Evolutionary conservation across 495 filamentous ascomycete genomes (phyloP).

Genomic region (Daldinia grandis): DNA sequence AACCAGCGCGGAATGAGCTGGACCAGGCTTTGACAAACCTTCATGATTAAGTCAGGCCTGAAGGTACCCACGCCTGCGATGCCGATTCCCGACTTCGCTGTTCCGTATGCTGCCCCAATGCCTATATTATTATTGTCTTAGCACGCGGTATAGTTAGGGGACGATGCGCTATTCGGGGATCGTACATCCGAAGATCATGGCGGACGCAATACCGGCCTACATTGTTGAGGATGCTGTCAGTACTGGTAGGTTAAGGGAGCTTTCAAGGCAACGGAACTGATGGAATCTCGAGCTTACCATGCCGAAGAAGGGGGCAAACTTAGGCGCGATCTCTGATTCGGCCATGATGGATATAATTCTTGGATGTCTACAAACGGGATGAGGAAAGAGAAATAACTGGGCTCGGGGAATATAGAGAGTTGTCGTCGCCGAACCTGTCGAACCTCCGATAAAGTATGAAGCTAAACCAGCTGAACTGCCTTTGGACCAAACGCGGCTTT

Average conservation of each 20-base stretch:
- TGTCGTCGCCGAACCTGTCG: slow-evolving; percentile 35
- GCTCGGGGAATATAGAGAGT: slow-evolving; percentile 11
- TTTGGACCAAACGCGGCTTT: slow-evolving; percentile 16
- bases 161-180: slow-evolving; percentile 27
- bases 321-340: slow-evolving; percentile 76
- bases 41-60: slow-evolving; percentile 97
- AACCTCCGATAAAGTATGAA: slow-evolving; percentile 26
- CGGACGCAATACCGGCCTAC: slow-evolving; percentile 86
- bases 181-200: slow-evolving; percentile 96
- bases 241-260: slow-evolving; percentile 37
- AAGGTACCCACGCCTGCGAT: slow-evolving; percentile 95
- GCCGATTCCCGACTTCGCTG: slow-evolving; percentile 95
- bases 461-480: slow-evolving; percentile 33
- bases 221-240: slow-evolving; percentile 46
- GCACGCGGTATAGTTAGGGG: slow-evolving; percentile 15
- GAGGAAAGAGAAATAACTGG: slow-evolving; percentile 4
- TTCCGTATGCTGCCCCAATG: slow-evolving; percentile 94
- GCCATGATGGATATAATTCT: slow-evolving; percentile 60
- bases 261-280: slow-evolving; percentile 46
- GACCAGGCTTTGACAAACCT: slow-evolving; percentile 62
- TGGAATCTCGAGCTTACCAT: slow-evolving; percentile 70
- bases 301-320: slow-evolving; percentile 97
- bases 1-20: neutral
- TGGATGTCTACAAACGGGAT: neutral
- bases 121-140: slow-evolving; percentile 59